Evolutionary conservation across 176 grass and related monocot genomes (phyloP).

Genomic region (Triticum turgidum): DNA sequence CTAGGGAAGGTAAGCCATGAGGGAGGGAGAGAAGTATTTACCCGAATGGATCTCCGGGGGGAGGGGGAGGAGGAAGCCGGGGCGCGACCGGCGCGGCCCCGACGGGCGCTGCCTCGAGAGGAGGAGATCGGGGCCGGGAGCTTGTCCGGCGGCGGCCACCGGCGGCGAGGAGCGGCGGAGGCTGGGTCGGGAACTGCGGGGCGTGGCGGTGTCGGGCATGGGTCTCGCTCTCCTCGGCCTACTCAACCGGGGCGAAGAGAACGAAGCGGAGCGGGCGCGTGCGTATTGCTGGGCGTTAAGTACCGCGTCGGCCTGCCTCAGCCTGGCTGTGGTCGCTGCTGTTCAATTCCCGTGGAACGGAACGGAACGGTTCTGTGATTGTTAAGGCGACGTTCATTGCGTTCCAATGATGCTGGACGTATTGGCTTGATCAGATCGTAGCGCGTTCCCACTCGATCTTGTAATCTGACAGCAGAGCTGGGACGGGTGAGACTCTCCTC

Average conservation of each 20-base stretch:
- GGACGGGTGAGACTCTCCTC: background rate
- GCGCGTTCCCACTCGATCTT: background rate
- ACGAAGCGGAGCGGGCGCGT: background rate
- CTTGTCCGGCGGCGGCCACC: background rate
- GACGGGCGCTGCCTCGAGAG: background rate
- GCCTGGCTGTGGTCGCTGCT: background rate
- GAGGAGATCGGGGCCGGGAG: background rate
- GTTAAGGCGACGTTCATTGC: background rate
- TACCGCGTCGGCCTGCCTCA: background rate
- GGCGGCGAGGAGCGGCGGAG: background rate
- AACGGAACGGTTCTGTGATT: background rate
- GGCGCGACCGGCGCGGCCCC: background rate
- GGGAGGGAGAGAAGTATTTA: background rate
- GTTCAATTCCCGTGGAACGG: background rate
- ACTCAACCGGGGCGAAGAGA: background rate
- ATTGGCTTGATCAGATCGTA: background rate
- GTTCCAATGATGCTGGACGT: background rate
- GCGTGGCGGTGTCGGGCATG: background rate
- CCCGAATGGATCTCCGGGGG: conserved; percentile 11
- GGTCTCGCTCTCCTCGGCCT: background rate
- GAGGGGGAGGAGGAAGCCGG: background rate
- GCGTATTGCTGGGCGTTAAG: background rate
- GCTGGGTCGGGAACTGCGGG: background rate
- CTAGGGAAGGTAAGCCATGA: background rate
- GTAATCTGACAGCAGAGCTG: no score